These are phyloP conservation scores for Boechera retrofracta DNA, from an alignment of 345 rosid genomes.

Conservation along the genomic window DNA sequence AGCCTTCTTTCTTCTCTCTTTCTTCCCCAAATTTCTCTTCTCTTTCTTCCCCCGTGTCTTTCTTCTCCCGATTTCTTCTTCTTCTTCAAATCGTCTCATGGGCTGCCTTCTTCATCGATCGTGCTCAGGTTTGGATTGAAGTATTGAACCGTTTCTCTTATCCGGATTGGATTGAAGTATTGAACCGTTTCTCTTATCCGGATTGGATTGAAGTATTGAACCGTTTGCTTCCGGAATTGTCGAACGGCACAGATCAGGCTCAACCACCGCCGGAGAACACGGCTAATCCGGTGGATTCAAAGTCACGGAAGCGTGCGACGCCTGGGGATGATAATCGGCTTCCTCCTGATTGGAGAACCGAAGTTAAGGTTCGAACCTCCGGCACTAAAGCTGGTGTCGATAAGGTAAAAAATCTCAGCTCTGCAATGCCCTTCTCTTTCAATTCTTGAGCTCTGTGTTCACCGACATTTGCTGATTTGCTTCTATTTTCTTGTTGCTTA, in stretches of 20 bases:
- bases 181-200: too few relatives aligned
- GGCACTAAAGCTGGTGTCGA: constrained; percentile 81
- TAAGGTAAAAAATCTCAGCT: constrained; percentile 55
- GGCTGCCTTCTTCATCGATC: too few relatives aligned
- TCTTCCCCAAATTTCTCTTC: too few relatives aligned
- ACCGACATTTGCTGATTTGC: neutral
- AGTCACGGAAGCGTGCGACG: constrained; percentile 36
- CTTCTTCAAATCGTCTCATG: too few relatives aligned
- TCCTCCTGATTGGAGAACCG: constrained; percentile 76
- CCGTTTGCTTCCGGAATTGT: neutral
- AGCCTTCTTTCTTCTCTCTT: too few relatives aligned
- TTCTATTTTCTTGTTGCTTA: too few relatives aligned
- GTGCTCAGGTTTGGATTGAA: neutral
- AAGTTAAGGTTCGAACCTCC: constrained; percentile 63
- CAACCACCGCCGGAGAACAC: constrained; percentile 30
- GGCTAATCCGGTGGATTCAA: constrained; percentile 11
- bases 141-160: too few relatives aligned
- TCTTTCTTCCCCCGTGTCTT: too few relatives aligned
- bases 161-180: neutral
- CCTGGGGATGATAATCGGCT: constrained; percentile 51
- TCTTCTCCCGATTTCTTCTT: too few relatives aligned
- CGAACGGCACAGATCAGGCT: constrained; percentile 32
- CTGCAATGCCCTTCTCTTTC: neutral
- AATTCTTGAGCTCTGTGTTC: neutral
- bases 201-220: neutral